A percentile compares a stretch with the other conserved stretches of the same genome.
Evolutionary conservation across 768 basidiomycete species (phyloP).

Genomic region (Termitomyces sp.): DNA sequence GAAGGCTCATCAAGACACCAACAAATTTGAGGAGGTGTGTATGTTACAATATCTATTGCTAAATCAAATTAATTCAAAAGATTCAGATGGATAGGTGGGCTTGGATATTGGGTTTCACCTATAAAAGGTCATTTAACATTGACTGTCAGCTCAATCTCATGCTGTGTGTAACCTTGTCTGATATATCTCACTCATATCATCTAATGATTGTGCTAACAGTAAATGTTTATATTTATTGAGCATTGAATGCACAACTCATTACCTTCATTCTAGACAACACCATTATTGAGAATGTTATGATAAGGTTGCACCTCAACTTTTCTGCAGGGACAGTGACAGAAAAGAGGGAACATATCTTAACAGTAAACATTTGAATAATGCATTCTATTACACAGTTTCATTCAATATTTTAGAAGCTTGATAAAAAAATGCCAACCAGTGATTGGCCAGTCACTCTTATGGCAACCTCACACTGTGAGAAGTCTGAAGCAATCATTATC

Average conservation of each 20-base stretch:
- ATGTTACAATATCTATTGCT: no score
- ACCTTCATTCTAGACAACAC: background rate
- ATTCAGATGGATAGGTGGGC: no score
- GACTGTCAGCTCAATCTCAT: no score
- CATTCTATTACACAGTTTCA: background rate
- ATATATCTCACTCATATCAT: no score
- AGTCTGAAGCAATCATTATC: background rate
- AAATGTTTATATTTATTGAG: background rate
- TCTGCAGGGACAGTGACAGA: background rate
- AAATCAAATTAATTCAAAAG: no score
- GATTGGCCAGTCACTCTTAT: background rate
- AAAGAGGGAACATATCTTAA: background rate
- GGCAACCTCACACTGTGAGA: background rate
- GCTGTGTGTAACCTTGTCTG: no score
- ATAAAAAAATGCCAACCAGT: background rate
- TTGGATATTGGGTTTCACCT: no score
- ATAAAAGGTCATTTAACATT: no score
- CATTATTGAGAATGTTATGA: background rate
- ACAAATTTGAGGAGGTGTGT: no score
- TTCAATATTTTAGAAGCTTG: background rate
- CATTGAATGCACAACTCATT: background rate
- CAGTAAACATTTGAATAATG: background rate
- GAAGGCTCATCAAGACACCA: no score
- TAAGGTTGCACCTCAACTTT: background rate
- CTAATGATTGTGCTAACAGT: no score